These are phyloP conservation scores for Suillus americanus DNA, from an alignment of 768 basidiomycete species.

Conservation along the genomic window DNA sequence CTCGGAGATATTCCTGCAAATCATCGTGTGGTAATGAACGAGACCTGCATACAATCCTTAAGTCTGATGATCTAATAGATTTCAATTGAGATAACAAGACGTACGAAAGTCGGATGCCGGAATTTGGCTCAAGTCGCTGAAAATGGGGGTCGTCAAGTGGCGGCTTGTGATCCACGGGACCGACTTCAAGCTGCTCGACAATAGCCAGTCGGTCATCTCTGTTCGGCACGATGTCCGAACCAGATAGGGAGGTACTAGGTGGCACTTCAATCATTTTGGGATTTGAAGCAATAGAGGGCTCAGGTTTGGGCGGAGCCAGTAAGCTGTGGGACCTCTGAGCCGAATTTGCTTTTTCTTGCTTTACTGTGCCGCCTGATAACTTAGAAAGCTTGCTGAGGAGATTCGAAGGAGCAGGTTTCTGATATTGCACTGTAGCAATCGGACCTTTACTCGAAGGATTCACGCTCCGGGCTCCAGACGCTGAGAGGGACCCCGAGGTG, in stretches of 20 bases:
- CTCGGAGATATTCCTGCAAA: conserved; percentile 76
- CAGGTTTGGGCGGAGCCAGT: conserved; percentile 18
- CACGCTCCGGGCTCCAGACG: conserved; percentile 7
- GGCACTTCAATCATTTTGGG: conserved; percentile 11
- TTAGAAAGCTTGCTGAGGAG: conserved; percentile 51
- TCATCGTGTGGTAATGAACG: conserved; percentile 73
- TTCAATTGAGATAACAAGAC: conserved; percentile 29
- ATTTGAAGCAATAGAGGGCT: background rate
- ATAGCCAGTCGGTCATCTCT: conserved; percentile 68
- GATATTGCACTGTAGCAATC: conserved; percentile 10
- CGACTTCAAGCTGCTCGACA: conserved; percentile 73
- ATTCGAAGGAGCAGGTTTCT: conserved; percentile 48
- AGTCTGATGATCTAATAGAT: background rate
- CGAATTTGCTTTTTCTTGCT: conserved; percentile 13
- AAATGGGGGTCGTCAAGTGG: conserved; percentile 76
- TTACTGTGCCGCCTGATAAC: conserved; percentile 26
- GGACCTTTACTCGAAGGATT: background rate
- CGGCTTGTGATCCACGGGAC: conserved; percentile 74
- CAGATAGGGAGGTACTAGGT: conserved; percentile 6
- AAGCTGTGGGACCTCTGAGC: conserved; percentile 34
- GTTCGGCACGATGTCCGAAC: conserved; percentile 10
- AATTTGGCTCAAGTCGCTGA: conserved; percentile 84
- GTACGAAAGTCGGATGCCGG: conserved; percentile 80
- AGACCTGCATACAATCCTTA: conserved; percentile 44
- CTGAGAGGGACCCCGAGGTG: conserved; percentile 16